Evolutionary conservation across 2,329 filamentous ascomycete genomes (phyloP), one percentile per base, ranked within the genome.

Genomic region (Pleurostoma richardsiae): DNA sequence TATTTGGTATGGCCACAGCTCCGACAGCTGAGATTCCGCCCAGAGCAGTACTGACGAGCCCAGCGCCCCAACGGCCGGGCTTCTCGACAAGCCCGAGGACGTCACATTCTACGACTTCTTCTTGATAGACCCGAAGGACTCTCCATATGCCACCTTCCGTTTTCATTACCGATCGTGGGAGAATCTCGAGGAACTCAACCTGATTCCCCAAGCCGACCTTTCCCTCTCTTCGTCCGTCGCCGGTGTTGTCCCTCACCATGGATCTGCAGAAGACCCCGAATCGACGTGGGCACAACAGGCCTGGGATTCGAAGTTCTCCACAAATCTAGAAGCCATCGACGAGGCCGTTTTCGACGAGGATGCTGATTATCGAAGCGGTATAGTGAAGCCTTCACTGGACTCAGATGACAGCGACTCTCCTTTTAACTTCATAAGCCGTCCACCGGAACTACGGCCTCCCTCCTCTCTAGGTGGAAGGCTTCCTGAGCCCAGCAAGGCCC

Each of bases 91-190:
- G 19, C 75, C 77, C 3, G 66, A 79, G 53, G 67, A 76, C 40
- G 67, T 71, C 8, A 68, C 60, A 8, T 81, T 70, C 57, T 81
- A 76, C 53, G 68, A 78, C 51, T 83, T 73, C 62, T 59, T 68
- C 40, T 62, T 82, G 4, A 56, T 70, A 27, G 79, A 82, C 47
- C 59, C 74, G 0, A 74, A 68, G 45, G 71, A 80, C 40, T 64
- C 59, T 2, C 79, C 79, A 0, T 81, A 72, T 51, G 72, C 71
- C 4, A 71, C 69, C 0, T 82, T 82, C 49, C 68, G 68, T 29
- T 79, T 82, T 50, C 74, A 82, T 49, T 82, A 82, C 52, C 71
- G 78, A 30, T 77, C 73, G 5, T 74, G 69, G 71, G 63, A 68
- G 7, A 71, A 69, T 45, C 68, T 83, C 8, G 56, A 64, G 6